phyloP scores from a whole-genome alignment of 768 basidiomycete species.

The Boletus patriciae region DNA sequence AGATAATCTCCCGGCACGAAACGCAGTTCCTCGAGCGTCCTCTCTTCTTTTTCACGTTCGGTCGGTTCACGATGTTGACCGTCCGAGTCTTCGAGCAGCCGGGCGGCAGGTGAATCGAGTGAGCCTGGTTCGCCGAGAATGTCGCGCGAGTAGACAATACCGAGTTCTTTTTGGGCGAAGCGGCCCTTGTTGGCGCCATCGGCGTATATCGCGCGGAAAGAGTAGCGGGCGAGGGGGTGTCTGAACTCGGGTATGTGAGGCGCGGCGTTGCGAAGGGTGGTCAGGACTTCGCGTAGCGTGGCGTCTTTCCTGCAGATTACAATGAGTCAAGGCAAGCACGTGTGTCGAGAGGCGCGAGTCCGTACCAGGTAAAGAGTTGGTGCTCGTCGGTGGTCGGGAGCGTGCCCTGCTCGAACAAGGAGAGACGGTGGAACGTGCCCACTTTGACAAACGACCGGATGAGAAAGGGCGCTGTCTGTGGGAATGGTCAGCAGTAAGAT shows the following conservation, averaged over 20 bases:
- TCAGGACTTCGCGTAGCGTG: constrained; percentile 75
- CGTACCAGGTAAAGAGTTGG: constrained; percentile 78
- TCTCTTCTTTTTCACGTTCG: constrained; percentile 58
- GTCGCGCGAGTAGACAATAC: constrained; percentile 80
- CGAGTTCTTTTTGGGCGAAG: constrained; percentile 76
- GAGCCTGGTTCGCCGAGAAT: constrained; percentile 79
- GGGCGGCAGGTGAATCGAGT: constrained; percentile 54
- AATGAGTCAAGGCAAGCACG: background rate
- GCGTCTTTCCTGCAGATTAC: constrained; percentile 66
- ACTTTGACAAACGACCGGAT: constrained; percentile 82
- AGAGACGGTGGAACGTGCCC: constrained; percentile 70
- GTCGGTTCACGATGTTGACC: constrained; percentile 33
- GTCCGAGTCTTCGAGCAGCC: constrained; percentile 54
- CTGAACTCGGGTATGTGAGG: constrained; percentile 70
- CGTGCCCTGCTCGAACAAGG: constrained; percentile 74
- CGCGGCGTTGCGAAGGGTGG: constrained; percentile 70
- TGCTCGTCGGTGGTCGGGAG: constrained; percentile 80
- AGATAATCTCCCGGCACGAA: constrained; percentile 83
- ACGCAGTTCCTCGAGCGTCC: constrained; percentile 75
- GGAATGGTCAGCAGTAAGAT: background rate
- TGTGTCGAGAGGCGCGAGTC: background rate
- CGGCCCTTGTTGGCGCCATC: constrained; percentile 71
- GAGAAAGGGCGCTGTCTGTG: constrained; percentile 76
- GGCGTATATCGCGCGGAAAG: constrained; percentile 77
- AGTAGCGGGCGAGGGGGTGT: constrained; percentile 79